Evolutionary conservation across 192 early-diverging fungal species (phyloP).

Genomic region (Kappamyces sp.): DNA sequence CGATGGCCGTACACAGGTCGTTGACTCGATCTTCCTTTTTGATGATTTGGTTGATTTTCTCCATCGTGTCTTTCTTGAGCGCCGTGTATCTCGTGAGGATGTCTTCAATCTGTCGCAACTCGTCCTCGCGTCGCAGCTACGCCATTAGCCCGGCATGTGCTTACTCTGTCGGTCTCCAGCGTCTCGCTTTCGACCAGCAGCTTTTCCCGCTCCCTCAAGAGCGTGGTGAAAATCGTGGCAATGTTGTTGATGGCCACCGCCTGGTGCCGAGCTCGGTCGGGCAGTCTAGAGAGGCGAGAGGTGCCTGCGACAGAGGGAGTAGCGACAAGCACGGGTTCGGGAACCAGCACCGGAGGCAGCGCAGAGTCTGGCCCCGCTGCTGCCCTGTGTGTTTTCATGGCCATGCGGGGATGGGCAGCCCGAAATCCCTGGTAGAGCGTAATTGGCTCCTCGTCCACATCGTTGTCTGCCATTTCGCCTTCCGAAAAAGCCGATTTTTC

Average conservation of each 20-base stretch:
- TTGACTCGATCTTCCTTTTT: constrained; percentile 28
- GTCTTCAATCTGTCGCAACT: constrained; percentile 36
- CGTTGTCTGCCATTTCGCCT: not conserved
- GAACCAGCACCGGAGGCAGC: not conserved
- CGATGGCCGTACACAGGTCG: constrained; percentile 20
- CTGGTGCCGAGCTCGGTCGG: constrained; percentile 27
- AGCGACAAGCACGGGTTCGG: not conserved
- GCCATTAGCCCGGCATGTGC: not conserved
- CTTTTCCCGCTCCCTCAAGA: constrained; percentile 33
- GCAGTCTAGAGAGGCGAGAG: constrained; percentile 9
- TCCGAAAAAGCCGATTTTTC: too few species aligned
- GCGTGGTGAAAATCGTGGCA: constrained; percentile 32
- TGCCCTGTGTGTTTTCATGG: not conserved
- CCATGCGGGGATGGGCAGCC: constrained; percentile 28
- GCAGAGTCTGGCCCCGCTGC: not conserved
- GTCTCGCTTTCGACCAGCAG: constrained; percentile 29
- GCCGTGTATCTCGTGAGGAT: constrained; percentile 24
- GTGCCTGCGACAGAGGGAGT: not conserved
- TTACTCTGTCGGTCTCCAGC: constrained; percentile 22
- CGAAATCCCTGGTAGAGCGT: constrained; percentile 44
- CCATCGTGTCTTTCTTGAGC: constrained; percentile 25
- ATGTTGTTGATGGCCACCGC: constrained; percentile 32
- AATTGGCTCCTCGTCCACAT: constrained; percentile 20
- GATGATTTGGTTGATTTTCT: constrained; percentile 23
- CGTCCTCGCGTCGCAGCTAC: constrained; percentile 8